Conservation (phyloP, 306 rosid species). For the Fagus crenata region DNA sequence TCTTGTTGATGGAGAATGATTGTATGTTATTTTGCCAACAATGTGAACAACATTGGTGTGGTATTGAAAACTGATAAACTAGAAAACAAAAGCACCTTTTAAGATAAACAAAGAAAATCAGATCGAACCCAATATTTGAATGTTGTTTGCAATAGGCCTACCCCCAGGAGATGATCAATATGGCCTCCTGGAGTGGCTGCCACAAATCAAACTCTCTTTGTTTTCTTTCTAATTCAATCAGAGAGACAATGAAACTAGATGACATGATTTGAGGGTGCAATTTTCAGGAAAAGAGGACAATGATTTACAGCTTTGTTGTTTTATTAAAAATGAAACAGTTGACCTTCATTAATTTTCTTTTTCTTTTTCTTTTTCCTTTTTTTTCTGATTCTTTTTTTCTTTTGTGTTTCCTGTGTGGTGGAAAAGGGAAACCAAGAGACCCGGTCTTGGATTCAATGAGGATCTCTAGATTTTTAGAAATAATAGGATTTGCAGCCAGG, state of each 20-base stretch:
- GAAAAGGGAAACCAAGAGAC: slow-evolving; percentile 46
- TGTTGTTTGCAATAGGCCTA: background rate
- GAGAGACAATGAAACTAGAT: slow-evolving; percentile 10
- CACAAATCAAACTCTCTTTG: background rate
- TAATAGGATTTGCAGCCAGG: background rate
- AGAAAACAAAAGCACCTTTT: background rate
- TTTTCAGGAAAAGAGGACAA: slow-evolving; percentile 17
- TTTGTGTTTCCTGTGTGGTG: slow-evolving; percentile 23
- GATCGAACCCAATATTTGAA: background rate
- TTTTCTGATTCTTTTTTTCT: background rate
- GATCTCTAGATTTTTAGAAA: slow-evolving; percentile 60
- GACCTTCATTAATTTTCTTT: slow-evolving; percentile 9
- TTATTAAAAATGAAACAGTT: slow-evolving; percentile 14
- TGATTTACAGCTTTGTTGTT: slow-evolving; percentile 13
- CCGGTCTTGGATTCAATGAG: slow-evolving; percentile 40
- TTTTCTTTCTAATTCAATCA: slow-evolving; percentile 19
- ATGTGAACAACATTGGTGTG: background rate
- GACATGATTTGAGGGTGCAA: background rate
- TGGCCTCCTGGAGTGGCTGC: slow-evolving; percentile 47
- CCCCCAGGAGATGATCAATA: slow-evolving; percentile 42
- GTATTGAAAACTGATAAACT: background rate
- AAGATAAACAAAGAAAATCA: background rate
- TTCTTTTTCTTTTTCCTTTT: background rate
- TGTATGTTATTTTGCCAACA: background rate
- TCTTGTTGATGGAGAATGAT: background rate